A percentile compares a stretch with the other conserved stretches of the same genome.
Evolutionary conservation across 2,329 filamentous ascomycete genomes (phyloP).

Genomic region (Chrysosporium keratinophilum): DNA sequence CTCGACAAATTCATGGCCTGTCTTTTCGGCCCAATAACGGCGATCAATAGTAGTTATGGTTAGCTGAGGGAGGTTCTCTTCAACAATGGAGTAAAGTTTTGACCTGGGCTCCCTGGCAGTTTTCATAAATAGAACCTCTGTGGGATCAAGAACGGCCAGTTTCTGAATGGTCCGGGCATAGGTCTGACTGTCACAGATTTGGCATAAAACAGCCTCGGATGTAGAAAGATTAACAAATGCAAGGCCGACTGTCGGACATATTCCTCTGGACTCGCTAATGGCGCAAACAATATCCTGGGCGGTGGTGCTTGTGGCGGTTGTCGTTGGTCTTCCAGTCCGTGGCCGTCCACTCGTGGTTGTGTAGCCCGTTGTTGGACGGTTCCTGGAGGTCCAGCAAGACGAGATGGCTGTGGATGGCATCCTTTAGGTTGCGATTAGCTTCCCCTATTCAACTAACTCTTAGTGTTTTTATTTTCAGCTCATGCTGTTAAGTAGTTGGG

Average conservation of each 20-base stretch:
- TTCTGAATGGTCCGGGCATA: slow-evolving; percentile 85
- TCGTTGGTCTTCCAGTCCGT: slow-evolving; percentile 44
- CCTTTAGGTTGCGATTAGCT: too few relatives aligned
- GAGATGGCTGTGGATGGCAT: slow-evolving; percentile 3
- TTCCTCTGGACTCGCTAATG: slow-evolving; percentile 73
- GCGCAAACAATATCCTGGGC: slow-evolving; percentile 75
- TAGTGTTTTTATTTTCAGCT: not conserved
- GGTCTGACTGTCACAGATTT: slow-evolving; percentile 87
- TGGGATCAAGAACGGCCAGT: slow-evolving; percentile 67
- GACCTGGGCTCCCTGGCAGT: slow-evolving; percentile 62
- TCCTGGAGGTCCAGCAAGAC: slow-evolving; percentile 1
- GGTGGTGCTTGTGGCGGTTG: slow-evolving; percentile 47
- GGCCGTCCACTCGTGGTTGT: slow-evolving; percentile 33
- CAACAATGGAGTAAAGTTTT: slow-evolving; percentile 62
- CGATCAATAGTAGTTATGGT: slow-evolving; percentile 58
- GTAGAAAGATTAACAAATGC: slow-evolving; percentile 81
- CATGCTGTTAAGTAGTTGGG: not conserved
- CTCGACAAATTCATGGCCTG: slow-evolving; percentile 67
- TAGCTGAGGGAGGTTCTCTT: slow-evolving; percentile 58
- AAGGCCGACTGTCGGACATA: slow-evolving; percentile 72
- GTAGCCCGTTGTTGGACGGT: slow-evolving; percentile 19
- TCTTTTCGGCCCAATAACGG: slow-evolving; percentile 70
- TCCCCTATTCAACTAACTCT: not conserved
- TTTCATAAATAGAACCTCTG: slow-evolving; percentile 65
- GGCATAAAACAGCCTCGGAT: slow-evolving; percentile 72